A percentile compares a stretch with the other conserved stretches of the same genome.
Evolutionary conservation across 768 basidiomycete genomes (phyloP).

Genomic region (Russula compacta): DNA sequence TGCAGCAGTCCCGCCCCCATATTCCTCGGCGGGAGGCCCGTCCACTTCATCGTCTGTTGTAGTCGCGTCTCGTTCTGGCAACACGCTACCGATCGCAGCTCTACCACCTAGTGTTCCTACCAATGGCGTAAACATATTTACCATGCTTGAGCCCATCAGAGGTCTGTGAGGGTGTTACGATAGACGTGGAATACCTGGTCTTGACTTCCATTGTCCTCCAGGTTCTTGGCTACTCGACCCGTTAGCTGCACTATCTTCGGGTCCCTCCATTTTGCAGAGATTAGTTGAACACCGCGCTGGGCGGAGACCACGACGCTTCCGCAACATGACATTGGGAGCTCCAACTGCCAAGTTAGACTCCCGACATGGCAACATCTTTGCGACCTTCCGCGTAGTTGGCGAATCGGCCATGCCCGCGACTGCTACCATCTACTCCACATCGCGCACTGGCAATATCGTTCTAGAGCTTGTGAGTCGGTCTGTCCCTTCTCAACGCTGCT

Average conservation of each 20-base stretch:
- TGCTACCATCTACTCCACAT: constrained; percentile 8
- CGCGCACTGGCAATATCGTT: constrained; percentile 12
- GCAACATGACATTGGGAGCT: constrained; percentile 3
- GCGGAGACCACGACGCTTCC: constrained; percentile 1
- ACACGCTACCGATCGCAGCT: neutral
- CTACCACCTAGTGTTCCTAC: neutral
- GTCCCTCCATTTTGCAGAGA: neutral
- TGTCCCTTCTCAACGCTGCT: neutral
- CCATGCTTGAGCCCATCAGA: constrained; percentile 5
- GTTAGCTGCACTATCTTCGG: neutral
- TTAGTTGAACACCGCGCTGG: neutral
- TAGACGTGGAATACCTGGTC: neutral
- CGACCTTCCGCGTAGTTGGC: constrained; percentile 1
- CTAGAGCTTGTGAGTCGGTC: constrained; percentile 9
- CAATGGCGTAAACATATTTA: constrained; percentile 5
- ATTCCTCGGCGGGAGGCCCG: neutral
- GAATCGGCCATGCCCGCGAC: neutral
- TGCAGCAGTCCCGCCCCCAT: neutral
- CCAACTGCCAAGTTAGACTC: constrained; percentile 10
- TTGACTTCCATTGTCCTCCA: neutral
- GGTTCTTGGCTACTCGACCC: constrained; percentile 15
- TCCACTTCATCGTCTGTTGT: constrained; percentile 1
- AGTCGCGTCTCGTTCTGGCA: neutral
- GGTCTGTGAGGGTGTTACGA: neutral
- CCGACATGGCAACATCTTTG: constrained; percentile 7